Percentiles rank a stretch among this genome's conserved stretches.
Conservation (phyloP, 1,284 basidiomycete genomes). For the Phellopilus nigrolimitatus region DNA sequence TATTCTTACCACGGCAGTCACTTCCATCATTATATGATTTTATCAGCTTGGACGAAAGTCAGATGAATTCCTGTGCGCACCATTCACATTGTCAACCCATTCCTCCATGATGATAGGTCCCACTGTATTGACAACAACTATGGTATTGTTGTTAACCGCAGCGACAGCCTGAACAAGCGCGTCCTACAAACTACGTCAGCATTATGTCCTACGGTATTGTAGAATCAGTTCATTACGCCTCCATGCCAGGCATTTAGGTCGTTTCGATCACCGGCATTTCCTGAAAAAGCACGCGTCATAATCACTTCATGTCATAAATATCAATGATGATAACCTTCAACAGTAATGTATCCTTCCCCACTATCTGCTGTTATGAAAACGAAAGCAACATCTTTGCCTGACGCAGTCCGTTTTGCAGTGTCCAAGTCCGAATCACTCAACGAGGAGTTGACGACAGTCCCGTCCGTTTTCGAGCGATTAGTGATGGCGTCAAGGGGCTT, state of each 20-base stretch:
- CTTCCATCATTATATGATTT: background rate
- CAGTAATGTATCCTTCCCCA: constrained; percentile 47
- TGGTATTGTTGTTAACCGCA: constrained; percentile 54
- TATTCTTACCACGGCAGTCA: constrained; percentile 20
- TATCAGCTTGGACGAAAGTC: background rate
- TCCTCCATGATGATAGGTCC: constrained; percentile 62
- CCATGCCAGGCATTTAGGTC: constrained; percentile 68
- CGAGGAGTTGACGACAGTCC: constrained; percentile 42
- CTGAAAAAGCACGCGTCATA: background rate
- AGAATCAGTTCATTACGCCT: constrained; percentile 35
- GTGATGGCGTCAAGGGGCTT: constrained; percentile 49
- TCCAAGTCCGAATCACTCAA: constrained; percentile 54
- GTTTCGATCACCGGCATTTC: constrained; percentile 68
- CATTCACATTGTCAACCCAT: constrained; percentile 61
- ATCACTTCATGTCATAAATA: background rate
- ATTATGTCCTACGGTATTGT: background rate
- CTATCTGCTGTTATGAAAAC: constrained; percentile 60
- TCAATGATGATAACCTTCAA: constrained; percentile 35
- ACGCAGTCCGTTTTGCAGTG: constrained; percentile 42
- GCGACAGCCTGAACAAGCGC: constrained; percentile 50
- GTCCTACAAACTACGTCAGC: constrained; percentile 38
- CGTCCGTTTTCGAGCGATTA: constrained; percentile 35
- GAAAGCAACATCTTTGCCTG: constrained; percentile 51
- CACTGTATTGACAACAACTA: constrained; percentile 74
- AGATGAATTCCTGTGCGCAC: constrained; percentile 49